These are phyloP conservation scores for Boletus sp. DNA, from an alignment of 768 basidiomycete genomes.

Conservation along the genomic window DNA sequence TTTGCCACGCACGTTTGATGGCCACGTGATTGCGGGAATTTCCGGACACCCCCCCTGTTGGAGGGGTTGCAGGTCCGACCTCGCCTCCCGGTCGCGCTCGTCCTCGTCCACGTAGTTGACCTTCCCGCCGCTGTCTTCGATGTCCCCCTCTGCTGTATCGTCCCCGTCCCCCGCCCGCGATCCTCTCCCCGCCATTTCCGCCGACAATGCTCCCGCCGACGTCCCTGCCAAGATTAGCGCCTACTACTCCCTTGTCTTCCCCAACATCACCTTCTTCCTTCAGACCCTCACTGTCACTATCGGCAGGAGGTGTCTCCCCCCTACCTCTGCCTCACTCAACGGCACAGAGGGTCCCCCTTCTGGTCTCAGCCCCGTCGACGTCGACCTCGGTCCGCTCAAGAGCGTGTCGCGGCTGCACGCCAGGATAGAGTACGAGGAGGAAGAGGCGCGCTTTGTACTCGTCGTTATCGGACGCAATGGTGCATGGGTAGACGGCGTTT, in stretches of 20 bases:
- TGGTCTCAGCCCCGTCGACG: constrained; percentile 55
- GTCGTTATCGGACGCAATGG: constrained; percentile 95
- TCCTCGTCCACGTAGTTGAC: constrained; percentile 10
- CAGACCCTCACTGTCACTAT: constrained; percentile 93
- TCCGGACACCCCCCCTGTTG: constrained; percentile 9
- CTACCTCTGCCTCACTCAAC: constrained; percentile 50
- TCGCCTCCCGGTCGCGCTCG: constrained; percentile 4
- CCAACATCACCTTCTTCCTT: constrained; percentile 94
- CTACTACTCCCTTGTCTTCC: constrained; percentile 92
- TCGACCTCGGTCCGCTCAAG: constrained; percentile 94
- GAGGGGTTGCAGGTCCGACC: constrained; percentile 3
- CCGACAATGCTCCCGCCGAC: constrained; percentile 11
- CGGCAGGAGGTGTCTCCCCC: constrained; percentile 78
- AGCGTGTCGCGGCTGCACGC: constrained; percentile 97
- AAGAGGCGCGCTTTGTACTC: constrained; percentile 83
- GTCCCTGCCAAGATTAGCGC: constrained; percentile 80
- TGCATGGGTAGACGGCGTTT: constrained; percentile 97
- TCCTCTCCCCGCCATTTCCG: constrained; percentile 4
- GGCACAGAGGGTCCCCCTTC: constrained; percentile 39
- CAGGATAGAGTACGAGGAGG: constrained; percentile 90
- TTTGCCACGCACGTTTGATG: constrained; percentile 26
- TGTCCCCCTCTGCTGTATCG: constrained; percentile 21
- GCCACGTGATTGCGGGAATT: constrained; percentile 17
- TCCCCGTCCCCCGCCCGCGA: constrained; percentile 7
- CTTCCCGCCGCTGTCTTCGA: constrained; percentile 13